A percentile compares a stretch with the other conserved stretches of the same genome.
Evolutionary conservation across 176 grass and related monocot genomes (phyloP).

Genomic region (Oryza nivara): DNA sequence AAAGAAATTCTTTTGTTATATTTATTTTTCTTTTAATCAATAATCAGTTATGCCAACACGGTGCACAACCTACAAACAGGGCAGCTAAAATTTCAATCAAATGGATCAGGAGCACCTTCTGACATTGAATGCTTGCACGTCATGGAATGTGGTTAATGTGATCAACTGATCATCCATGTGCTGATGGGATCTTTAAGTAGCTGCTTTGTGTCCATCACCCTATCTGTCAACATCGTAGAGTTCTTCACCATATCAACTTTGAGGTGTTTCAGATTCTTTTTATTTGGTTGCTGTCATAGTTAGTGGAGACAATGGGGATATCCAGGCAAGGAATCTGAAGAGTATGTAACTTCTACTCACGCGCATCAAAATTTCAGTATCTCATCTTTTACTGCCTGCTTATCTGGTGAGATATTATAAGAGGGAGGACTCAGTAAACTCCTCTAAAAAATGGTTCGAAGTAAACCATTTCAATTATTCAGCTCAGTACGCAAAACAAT

Average conservation of each 20-base stretch:
- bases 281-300: constrained; percentile 29
- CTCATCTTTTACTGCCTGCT: constrained; percentile 7
- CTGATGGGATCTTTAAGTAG: constrained; percentile 26
- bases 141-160: constrained; percentile 32
- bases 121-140: constrained; percentile 19
- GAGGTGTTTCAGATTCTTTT: constrained; percentile 27
- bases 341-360: not conserved
- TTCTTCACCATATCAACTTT: constrained; percentile 15
- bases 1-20: not conserved
- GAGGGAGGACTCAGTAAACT: not conserved
- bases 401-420: not conserved
- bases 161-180: constrained; percentile 39
- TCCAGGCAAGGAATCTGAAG: not conserved
- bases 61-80: constrained; percentile 17
- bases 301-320: constrained; percentile 31
- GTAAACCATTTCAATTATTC: constrained; percentile 25
- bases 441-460: not conserved
- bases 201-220: constrained; percentile 18
- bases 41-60: constrained; percentile 21
- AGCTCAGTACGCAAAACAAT: constrained; percentile 22
- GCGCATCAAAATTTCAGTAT: constrained; percentile 6
- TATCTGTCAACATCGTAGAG: not conserved
- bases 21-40: not conserved
- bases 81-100: constrained; percentile 31
- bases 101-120: not conserved